Base-by-base conservation (phyloP, 2,329 filamentous ascomycete species). In the Ceratocystis destructans region DNA sequence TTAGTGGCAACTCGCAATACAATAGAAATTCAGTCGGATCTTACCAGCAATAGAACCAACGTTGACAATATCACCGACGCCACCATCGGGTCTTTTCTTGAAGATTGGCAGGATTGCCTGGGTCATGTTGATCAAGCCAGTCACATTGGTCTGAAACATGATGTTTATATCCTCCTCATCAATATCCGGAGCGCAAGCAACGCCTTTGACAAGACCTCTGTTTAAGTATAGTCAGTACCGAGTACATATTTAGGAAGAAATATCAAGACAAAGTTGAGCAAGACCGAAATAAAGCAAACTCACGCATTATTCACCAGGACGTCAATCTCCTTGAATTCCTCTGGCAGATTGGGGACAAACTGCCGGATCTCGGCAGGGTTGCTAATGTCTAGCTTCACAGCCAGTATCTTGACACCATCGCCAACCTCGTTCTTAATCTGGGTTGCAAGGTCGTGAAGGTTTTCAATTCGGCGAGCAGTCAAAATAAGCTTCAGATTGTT, bases 271-370 rank as follows among this genome's bases (percentile, higher is more conserved):
- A 1, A 10, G 15, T 41, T 41, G 10, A 5, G 37, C 10, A 41
- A 41, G 37, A 12, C 37, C 3, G 3, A 41, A 48, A 5, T n/a
- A 37, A 28, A 48, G 61, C 41, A 57, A 22, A 80, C 87, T 75
- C 76, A 95, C 90, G 93, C 93, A 80, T 97, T 97, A 78, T 99
- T 99, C 31, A 99, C 90, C 68, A 99, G 78, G 2, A 97, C 82
- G 74, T 97, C 84, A 70, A 97, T 88, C 31, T 90, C 85, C 74
- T 83, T 85, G 78, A 90, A 97, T 73, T 91, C 92, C 69, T 85
- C 83, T 0, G 93, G 92, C 71, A 97, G 76, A 50, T 79, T 82
- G 1, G 76, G 77, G 12, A 96, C 86, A 73, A 97, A 93, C 50
- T 77, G 78, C 64, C 81, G 80, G 3, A 97, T 82, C 73, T 94